These are phyloP conservation scores for Odontarrhena argentea DNA, from an alignment of 345 rosid species.

Conservation along the genomic window DNA sequence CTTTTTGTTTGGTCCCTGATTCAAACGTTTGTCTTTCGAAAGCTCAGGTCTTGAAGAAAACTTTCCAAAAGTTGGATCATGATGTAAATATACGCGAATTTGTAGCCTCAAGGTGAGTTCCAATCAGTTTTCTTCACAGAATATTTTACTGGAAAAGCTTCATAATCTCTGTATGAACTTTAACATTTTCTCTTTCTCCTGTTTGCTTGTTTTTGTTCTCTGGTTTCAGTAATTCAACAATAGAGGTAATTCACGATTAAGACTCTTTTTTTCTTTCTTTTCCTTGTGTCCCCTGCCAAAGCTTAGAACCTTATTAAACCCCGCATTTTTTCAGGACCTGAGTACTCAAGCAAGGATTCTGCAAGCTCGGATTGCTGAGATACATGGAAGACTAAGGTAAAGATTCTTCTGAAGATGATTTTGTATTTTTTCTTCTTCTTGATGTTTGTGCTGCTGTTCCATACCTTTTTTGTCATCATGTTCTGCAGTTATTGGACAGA, in stretches of 20 bases:
- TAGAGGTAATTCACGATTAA: slow-evolving; percentile 56
- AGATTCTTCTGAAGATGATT: slow-evolving; percentile 19
- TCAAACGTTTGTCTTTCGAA: slow-evolving; percentile 45
- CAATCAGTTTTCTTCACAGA: slow-evolving; percentile 4
- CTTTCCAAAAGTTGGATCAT: slow-evolving; percentile 90
- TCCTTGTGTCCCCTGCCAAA: slow-evolving; percentile 10
- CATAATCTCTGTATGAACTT: slow-evolving; percentile 11
- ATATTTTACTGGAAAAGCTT: not conserved
- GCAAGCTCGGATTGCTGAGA: slow-evolving; percentile 62
- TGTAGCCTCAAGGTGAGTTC: slow-evolving; percentile 59
- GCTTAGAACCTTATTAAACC: slow-evolving; percentile 23
- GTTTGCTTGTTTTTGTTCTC: slow-evolving; percentile 16
- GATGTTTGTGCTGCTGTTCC: not conserved
- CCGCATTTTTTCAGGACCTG: slow-evolving; percentile 52
- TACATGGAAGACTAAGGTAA: slow-evolving; percentile 77
- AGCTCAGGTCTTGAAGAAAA: slow-evolving; percentile 78
- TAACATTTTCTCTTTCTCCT: slow-evolving; percentile 30
- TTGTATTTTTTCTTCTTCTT: not conserved
- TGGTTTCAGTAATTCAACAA: slow-evolving; percentile 65
- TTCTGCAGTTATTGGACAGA: slow-evolving; percentile 66
- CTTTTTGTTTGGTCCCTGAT: slow-evolving; percentile 22
- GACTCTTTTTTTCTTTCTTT: not conserved
- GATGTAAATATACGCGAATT: slow-evolving; percentile 78
- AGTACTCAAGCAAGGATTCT: slow-evolving; percentile 57
- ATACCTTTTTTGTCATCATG: slow-evolving; percentile 11